phyloP scores from a whole-genome alignment of 1,284 basidiomycete species.

The Ganoderma multipileum region DNA sequence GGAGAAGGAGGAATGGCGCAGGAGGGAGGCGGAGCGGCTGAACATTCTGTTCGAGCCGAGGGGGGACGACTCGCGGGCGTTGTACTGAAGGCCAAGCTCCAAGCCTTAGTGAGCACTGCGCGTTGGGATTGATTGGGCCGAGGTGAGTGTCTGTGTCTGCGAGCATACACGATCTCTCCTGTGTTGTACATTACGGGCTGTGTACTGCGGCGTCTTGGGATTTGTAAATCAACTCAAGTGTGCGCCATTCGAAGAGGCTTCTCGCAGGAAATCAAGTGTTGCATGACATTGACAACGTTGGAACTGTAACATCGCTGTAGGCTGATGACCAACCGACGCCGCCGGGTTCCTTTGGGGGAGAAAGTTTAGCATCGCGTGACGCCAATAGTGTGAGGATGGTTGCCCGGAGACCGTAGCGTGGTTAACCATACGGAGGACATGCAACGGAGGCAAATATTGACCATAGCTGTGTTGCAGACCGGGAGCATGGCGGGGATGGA shows the following conservation, averaged over 20 bases:
- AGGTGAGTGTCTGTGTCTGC: conserved; percentile 6
- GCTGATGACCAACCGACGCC: background rate
- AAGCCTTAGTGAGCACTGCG: background rate
- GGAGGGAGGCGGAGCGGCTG: conserved; percentile 58
- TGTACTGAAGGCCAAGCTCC: conserved; percentile 38
- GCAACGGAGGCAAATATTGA: background rate
- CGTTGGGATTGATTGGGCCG: background rate
- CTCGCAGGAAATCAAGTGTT: background rate
- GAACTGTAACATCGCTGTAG: background rate
- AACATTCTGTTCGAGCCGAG: conserved; percentile 65
- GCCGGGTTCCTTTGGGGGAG: background rate
- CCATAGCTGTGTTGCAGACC: conserved; percentile 11
- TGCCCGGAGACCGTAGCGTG: background rate
- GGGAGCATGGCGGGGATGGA: background rate
- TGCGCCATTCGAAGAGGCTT: background rate
- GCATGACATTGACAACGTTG: background rate
- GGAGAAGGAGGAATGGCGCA: conserved; percentile 67
- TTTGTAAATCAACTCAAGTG: background rate
- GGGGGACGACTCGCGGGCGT: conserved; percentile 65
- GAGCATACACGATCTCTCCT: background rate
- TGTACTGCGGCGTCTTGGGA: background rate
- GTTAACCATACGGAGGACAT: background rate
- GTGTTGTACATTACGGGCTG: conserved; percentile 1
- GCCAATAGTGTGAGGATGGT: background rate
- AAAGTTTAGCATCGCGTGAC: background rate